Evolutionary conservation across 352 stramenopile genomes (phyloP).

Genomic region (Phytophthora tubulina): DNA sequence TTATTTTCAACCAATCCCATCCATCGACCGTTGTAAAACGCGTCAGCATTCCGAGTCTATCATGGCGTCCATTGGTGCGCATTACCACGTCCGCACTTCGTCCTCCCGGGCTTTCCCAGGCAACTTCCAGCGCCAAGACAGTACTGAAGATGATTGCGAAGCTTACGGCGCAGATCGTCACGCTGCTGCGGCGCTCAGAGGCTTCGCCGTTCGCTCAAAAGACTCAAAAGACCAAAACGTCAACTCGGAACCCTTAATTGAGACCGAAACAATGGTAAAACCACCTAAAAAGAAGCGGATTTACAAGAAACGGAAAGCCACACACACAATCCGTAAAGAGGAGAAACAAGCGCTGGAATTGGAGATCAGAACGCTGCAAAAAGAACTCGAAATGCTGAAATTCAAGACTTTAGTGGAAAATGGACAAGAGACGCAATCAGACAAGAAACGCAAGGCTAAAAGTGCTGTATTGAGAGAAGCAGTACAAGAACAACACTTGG

Average conservation of each 20-base stretch:
- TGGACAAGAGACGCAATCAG: conserved; percentile 18
- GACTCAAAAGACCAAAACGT: conserved; percentile 12
- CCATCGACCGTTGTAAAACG: not conserved
- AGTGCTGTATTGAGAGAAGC: conserved; percentile 36
- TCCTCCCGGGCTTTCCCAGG: conserved; percentile 7
- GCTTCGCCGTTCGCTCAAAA: conserved; percentile 28
- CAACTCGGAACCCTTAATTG: conserved; percentile 5
- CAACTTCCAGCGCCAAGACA: conserved; percentile 32
- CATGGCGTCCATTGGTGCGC: conserved; percentile 38
- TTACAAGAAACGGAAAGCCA: conserved; percentile 59
- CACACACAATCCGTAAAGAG: conserved; percentile 56
- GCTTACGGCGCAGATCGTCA: conserved; percentile 35
- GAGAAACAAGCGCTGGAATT: conserved; percentile 44
- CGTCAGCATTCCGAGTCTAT: conserved; percentile 7
- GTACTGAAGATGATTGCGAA: conserved; percentile 25
- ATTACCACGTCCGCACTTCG: conserved; percentile 1
- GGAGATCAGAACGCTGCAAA: conserved; percentile 45
- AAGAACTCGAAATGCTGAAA: conserved; percentile 50
- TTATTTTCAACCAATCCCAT: conserved; percentile 13
- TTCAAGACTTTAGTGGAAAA: conserved; percentile 37
- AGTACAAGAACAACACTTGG: conserved; percentile 48
- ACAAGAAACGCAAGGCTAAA: conserved; percentile 21
- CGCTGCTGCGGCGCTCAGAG: conserved; percentile 33
- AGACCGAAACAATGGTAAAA: conserved; percentile 4
- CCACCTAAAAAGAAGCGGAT: conserved; percentile 37